Percentiles rank a stretch among this genome's conserved stretches.
Evolutionary conservation across 2,329 filamentous ascomycete species (phyloP).

Genomic region (Phoma herbarum): DNA sequence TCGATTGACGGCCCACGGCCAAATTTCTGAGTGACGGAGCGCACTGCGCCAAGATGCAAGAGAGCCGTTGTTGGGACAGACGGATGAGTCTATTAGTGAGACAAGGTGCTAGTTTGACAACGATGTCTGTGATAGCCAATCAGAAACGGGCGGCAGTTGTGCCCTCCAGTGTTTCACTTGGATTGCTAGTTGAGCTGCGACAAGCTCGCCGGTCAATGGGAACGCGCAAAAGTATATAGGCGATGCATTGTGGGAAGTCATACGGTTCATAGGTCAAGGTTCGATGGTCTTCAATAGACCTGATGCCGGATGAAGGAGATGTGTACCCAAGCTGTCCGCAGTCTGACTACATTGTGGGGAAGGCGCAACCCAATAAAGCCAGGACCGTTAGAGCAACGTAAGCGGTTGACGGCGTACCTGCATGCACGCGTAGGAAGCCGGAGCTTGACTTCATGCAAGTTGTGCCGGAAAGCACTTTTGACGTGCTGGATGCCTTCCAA

Average conservation of each 20-base stretch:
- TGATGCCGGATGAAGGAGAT: not conserved
- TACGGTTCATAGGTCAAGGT: not conserved
- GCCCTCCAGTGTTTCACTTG: constrained; percentile 5
- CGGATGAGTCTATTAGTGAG: constrained; percentile 9
- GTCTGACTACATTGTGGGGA: not conserved
- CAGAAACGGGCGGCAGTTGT: not conserved
- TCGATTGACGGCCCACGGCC: not conserved
- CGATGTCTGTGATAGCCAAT: constrained; percentile 1
- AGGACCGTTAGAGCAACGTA: not conserved
- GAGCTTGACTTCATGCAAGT: constrained; percentile 3
- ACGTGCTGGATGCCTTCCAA: not conserved
- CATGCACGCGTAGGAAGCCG: constrained; percentile 11
- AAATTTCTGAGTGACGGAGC: constrained; percentile 4
- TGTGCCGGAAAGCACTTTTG: not conserved
- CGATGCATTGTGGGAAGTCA: not conserved
- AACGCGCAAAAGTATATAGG: not conserved
- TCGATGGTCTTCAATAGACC: not conserved
- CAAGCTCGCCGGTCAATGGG: constrained; percentile 2
- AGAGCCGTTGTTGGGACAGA: constrained; percentile 17
- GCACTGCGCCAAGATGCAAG: constrained; percentile 6
- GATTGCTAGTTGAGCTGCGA: constrained; percentile 2
- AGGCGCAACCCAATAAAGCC: not conserved
- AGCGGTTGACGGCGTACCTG: constrained; percentile 8
- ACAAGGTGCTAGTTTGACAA: constrained; percentile 7
- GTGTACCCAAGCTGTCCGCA: not conserved